Percentiles rank a stretch among this genome's conserved stretches.
Conservation (phyloP, 805 yeast genomes). For the Pichia ethanolica region DNA sequence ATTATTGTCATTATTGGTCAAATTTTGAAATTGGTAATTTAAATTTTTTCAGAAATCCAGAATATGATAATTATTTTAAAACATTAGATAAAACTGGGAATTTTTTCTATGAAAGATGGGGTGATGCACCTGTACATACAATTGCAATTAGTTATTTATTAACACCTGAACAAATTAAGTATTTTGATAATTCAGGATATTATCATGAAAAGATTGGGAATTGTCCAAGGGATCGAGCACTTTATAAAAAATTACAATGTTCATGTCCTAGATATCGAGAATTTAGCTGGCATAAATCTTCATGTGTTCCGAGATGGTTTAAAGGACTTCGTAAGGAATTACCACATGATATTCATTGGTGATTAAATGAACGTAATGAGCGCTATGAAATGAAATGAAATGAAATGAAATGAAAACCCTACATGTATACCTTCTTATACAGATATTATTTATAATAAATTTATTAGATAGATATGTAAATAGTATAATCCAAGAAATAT, state of each 20-base stretch:
- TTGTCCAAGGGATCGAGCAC: slow-evolving; percentile 45
- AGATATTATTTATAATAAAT: too few species aligned
- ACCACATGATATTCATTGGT: slow-evolving; percentile 4
- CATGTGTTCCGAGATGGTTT: slow-evolving; percentile 42
- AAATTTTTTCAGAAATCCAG: slow-evolving; percentile 49
- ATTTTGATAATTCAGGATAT: slow-evolving; percentile 55
- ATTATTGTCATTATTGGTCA: slow-evolving; percentile 56
- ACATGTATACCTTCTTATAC: too few species aligned
- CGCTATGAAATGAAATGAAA: too few species aligned
- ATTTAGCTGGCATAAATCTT: slow-evolving; percentile 43
- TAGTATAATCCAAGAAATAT: too few species aligned
- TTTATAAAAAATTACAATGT: slow-evolving; percentile 41
- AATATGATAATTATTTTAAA: slow-evolving; percentile 48
- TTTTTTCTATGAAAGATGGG: slow-evolving; percentile 73
- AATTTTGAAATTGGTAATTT: slow-evolving; percentile 61
- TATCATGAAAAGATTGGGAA: slow-evolving; percentile 48
- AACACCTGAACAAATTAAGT: slow-evolving; percentile 41
- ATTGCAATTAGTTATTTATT: slow-evolving; percentile 53
- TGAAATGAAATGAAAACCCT: too few species aligned
- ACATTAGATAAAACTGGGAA: slow-evolving; percentile 54
- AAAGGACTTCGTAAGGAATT: slow-evolving; percentile 4
- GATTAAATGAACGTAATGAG: background rate
- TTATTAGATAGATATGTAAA: too few species aligned
- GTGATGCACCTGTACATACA: slow-evolving; percentile 70
- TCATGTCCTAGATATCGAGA: slow-evolving; percentile 41